These are phyloP conservation scores for Trichomonas vaginalis DNA, from an alignment of 208 protist genomes.

Conservation along the genomic window DNA sequence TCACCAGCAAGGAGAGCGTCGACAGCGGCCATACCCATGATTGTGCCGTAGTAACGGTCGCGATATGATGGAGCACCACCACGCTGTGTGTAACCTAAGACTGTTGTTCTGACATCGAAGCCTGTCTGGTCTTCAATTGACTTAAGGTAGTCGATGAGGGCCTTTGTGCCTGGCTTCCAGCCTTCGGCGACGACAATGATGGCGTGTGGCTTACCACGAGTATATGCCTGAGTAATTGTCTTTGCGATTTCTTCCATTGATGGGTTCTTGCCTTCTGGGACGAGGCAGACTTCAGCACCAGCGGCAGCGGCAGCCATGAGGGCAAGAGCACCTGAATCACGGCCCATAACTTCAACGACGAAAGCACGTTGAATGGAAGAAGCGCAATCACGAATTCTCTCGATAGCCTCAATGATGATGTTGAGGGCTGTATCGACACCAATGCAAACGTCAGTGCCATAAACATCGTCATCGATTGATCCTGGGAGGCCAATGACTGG, in stretches of 20 bases:
- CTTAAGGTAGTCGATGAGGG: background rate
- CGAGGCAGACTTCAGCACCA: background rate
- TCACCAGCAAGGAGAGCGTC: background rate
- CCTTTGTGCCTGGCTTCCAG: background rate
- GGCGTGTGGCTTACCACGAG: background rate
- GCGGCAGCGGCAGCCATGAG: background rate
- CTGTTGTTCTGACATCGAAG: background rate
- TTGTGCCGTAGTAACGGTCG: background rate
- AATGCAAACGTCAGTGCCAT: background rate
- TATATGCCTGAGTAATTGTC: background rate
- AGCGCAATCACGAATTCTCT: background rate
- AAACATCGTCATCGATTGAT: background rate
- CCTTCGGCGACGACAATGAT: background rate
- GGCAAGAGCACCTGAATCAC: background rate
- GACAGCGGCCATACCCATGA: background rate
- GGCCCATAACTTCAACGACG: background rate
- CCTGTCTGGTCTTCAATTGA: background rate
- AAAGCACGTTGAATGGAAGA: background rate
- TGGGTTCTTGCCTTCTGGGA: background rate
- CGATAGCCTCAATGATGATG: background rate
- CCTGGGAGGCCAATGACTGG: background rate
- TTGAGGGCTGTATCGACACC: background rate
- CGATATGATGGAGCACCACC: background rate
- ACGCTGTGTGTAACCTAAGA: background rate
- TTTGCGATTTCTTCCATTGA: background rate